Evolutionary conservation across 78 protist genomes (phyloP).

Genomic region (Bodo saltans): DNA sequence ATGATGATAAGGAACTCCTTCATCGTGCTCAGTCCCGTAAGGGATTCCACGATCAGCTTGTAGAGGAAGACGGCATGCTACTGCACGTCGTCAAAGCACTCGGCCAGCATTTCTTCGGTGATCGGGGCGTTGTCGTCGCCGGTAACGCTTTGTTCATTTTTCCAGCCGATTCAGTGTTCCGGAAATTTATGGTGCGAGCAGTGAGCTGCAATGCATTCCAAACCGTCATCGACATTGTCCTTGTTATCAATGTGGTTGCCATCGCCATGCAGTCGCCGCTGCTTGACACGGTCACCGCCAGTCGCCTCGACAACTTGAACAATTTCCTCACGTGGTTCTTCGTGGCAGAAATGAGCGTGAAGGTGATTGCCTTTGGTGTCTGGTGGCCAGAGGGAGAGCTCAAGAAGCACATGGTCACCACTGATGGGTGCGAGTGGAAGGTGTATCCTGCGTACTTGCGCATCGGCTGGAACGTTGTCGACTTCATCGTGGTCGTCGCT

Average conservation of each 20-base stretch:
- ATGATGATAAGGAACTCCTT: too few relatives aligned
- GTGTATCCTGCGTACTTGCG: constrained; percentile 51
- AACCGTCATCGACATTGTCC: constrained; percentile 3
- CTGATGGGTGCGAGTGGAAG: too few relatives aligned
- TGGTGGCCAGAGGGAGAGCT: not conserved
- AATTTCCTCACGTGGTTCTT: constrained; percentile 11
- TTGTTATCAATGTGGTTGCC: not conserved
- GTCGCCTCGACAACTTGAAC: not conserved
- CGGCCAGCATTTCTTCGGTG: too few relatives aligned
- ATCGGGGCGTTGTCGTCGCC: too few relatives aligned
- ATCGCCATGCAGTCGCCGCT: not conserved
- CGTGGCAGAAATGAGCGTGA: constrained; percentile 3
- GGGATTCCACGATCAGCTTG: too few relatives aligned
- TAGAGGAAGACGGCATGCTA: too few relatives aligned
- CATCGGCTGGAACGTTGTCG: constrained; percentile 40
- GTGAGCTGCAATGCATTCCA: not conserved
- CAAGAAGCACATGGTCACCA: too few relatives aligned
- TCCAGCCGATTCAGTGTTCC: not conserved
- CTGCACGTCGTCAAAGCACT: too few relatives aligned
- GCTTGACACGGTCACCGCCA: not conserved
- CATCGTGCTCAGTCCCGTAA: too few relatives aligned
- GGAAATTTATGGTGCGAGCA: not conserved
- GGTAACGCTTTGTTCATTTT: not conserved
- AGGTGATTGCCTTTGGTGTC: constrained; percentile 18
- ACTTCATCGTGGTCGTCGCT: constrained; percentile 35